A percentile compares a stretch with the other conserved stretches of the same genome.
Conservation (phyloP, 2,329 filamentous ascomycete species). For the Arthrocladium fulminans region DNA sequence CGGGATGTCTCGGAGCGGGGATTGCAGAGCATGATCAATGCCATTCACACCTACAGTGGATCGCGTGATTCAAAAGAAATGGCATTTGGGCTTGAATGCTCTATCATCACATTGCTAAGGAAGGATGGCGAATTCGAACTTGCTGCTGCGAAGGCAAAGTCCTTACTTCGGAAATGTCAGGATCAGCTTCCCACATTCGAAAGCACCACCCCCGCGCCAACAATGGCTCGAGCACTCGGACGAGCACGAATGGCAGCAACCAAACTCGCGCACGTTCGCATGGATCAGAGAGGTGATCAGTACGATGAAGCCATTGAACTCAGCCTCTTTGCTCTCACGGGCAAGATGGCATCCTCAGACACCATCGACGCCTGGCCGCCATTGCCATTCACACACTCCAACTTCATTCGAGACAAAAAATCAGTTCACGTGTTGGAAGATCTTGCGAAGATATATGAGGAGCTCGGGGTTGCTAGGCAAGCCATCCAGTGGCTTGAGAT, state of each 20-base stretch:
- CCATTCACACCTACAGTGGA: background rate
- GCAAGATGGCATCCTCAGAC: background rate
- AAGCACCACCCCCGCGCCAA: background rate
- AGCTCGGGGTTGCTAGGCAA: background rate
- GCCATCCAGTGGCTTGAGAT: constrained; percentile 6
- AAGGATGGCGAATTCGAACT: constrained; percentile 4
- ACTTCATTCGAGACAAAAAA: constrained; percentile 7
- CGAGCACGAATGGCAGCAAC: constrained; percentile 3
- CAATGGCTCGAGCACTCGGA: background rate
- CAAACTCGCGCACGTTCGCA: background rate
- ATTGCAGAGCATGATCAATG: constrained; percentile 2
- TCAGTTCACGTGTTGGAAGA: constrained; percentile 11
- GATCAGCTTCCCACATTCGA: background rate
- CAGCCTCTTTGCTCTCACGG: constrained; percentile 7
- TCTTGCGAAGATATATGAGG: constrained; percentile 7
- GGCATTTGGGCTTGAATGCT: constrained; percentile 4
- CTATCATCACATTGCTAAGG: constrained; percentile 9
- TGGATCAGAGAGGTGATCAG: background rate
- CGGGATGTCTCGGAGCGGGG: constrained; percentile 3
- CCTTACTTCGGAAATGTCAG: background rate
- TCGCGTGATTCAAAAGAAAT: background rate
- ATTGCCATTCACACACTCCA: background rate
- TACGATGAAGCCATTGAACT: constrained; percentile 1
- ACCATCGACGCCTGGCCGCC: background rate
- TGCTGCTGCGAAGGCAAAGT: constrained; percentile 3